phyloP scores from a whole-genome alignment of 1,284 basidiomycete genomes.

The Ustilago esculenta region DNA sequence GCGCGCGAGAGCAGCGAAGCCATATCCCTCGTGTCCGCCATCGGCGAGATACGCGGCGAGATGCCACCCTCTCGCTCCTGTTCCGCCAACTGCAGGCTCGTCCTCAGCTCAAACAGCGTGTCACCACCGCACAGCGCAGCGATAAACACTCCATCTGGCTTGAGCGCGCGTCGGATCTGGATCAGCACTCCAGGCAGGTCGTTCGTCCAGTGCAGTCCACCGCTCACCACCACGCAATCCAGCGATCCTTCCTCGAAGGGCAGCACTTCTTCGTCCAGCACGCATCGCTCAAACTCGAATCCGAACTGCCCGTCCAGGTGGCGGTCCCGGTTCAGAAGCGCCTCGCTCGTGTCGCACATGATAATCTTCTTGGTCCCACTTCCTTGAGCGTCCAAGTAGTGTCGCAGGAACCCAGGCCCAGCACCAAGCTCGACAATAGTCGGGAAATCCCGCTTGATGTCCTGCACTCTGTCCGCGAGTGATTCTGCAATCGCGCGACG shows the following conservation, averaged over 20 bases:
- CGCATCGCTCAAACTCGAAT: slow-evolving; percentile 58
- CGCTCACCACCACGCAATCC: slow-evolving; percentile 90
- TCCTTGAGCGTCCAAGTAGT: slow-evolving; percentile 78
- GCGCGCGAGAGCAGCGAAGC: slow-evolving; percentile 77
- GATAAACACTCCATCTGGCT: slow-evolving; percentile 93
- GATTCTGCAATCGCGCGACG: slow-evolving; percentile 88
- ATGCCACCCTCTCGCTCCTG: slow-evolving; percentile 94
- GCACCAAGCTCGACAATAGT: slow-evolving; percentile 87
- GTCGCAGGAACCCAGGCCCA: slow-evolving; percentile 93
- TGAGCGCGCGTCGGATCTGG: slow-evolving; percentile 85
- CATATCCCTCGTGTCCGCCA: slow-evolving; percentile 89
- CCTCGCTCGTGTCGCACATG: slow-evolving; percentile 83
- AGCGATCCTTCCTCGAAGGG: slow-evolving; percentile 78
- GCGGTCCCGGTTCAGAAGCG: slow-evolving; percentile 47
- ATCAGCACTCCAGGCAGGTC: slow-evolving; percentile 92
- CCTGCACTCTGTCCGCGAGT: slow-evolving; percentile 85
- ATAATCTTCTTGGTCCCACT: slow-evolving; percentile 75
- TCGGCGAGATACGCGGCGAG: slow-evolving; percentile 92
- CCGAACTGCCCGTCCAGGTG: slow-evolving; percentile 51
- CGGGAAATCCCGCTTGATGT: slow-evolving; percentile 85
- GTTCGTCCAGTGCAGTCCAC: slow-evolving; percentile 96
- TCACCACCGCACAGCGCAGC: slow-evolving; percentile 96
- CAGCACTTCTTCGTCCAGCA: slow-evolving; percentile 63
- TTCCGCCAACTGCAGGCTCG: slow-evolving; percentile 91
- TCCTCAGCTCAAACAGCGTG: slow-evolving; percentile 91